phyloP scores from a whole-genome alignment of 352 stramenopile genomes.

The Elongisporangium prolatum region DNA sequence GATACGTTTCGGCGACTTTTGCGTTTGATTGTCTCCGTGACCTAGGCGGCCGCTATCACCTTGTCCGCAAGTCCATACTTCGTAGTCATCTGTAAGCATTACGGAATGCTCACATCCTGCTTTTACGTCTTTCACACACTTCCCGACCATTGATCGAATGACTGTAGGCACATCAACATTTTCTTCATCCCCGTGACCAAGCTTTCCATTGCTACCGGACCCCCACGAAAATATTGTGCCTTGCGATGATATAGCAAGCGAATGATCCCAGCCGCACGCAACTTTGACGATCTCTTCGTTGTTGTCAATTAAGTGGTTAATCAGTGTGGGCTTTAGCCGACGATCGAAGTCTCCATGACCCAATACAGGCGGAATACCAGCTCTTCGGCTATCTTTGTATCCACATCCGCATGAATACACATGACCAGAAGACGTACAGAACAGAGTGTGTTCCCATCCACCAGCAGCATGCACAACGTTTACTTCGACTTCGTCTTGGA shows the following conservation, averaged over 20 bases:
- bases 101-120: conserved; percentile 80
- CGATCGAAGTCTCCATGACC: conserved; percentile 70
- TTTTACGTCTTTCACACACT: conserved; percentile 61
- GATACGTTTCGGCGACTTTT: conserved; percentile 54
- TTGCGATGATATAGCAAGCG: conserved; percentile 51
- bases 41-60: conserved; percentile 77
- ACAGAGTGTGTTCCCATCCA: conserved; percentile 82
- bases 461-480: conserved; percentile 47
- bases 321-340: conserved; percentile 45
- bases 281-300: conserved; percentile 61
- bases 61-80: conserved; percentile 80
- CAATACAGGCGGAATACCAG: conserved; percentile 75
- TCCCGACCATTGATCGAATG: conserved; percentile 39
- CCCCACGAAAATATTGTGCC: conserved; percentile 76
- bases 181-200: conserved; percentile 80
- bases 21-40: conserved; percentile 59
- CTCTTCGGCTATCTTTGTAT: conserved; percentile 82
- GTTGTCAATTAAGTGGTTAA: conserved; percentile 45
- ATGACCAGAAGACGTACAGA: conserved; percentile 53
- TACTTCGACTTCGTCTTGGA: conserved; percentile 43
- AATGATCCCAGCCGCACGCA: conserved; percentile 82
- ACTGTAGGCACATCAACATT: conserved; percentile 59
- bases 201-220: conserved; percentile 75
- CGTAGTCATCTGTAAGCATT: conserved; percentile 44
- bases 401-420: conserved; percentile 75